Evolutionary conservation across 208 protist species (phyloP).

Genomic region (Spongospora subterranea): DNA sequence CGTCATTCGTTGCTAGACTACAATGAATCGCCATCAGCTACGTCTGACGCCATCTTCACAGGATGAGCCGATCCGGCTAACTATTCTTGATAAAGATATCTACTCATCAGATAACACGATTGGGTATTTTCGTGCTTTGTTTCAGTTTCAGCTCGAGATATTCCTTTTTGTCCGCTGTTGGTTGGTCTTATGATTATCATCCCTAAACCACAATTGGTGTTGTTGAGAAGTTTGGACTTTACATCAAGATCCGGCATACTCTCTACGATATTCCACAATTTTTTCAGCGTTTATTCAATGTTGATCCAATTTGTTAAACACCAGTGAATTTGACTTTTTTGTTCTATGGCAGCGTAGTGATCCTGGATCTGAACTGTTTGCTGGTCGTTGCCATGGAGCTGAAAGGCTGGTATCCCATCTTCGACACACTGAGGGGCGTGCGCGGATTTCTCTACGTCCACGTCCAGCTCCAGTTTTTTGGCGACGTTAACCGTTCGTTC

Average conservation of each 20-base stretch:
- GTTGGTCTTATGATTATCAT: too few relatives aligned
- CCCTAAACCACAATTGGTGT: too few relatives aligned
- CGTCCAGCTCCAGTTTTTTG: conserved; percentile 75
- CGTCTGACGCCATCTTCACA: neutral
- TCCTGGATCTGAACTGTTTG: conserved; percentile 88
- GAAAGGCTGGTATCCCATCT: conserved; percentile 87
- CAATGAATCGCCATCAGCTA: neutral
- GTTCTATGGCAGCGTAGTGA: conserved; percentile 78
- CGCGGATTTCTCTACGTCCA: conserved; percentile 68
- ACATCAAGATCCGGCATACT: too few relatives aligned
- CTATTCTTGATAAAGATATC: conserved; percentile 87
- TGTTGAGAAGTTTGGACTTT: too few relatives aligned
- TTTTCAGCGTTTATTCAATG: too few relatives aligned
- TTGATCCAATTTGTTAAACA: neutral
- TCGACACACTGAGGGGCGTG: conserved; percentile 76
- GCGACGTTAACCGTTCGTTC: conserved; percentile 49
- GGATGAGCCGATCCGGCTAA: conserved; percentile 32
- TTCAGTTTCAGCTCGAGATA: too few relatives aligned
- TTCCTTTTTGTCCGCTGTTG: too few relatives aligned
- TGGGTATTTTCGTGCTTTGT: too few relatives aligned
- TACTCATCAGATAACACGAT: conserved; percentile 91
- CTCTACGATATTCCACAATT: too few relatives aligned
- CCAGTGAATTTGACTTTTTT: neutral
- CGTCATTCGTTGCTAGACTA: neutral
- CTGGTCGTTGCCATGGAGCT: conserved; percentile 78